Percentiles rank a stretch among this genome's conserved stretches.
Evolutionary conservation across 2,329 filamentous ascomycete genomes (phyloP).

Genomic region (Aspergillus sp.): DNA sequence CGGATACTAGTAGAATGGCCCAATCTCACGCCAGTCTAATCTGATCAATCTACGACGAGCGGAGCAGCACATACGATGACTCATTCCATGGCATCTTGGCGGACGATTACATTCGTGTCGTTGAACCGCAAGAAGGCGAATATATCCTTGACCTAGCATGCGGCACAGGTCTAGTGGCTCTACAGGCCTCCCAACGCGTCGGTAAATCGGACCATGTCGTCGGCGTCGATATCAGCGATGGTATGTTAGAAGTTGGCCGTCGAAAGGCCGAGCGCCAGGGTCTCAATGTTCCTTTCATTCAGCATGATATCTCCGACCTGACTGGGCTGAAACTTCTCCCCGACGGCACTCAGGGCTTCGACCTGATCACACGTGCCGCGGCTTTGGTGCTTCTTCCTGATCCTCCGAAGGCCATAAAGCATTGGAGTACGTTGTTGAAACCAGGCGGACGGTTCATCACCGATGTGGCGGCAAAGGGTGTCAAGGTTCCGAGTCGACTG

Average conservation of each 20-base stretch:
- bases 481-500: conserved; percentile 4
- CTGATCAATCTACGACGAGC: conserved; percentile 7
- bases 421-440: conserved; percentile 4
- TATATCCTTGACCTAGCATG: conserved; percentile 5
- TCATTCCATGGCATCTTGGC: conserved; percentile 3
- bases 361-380: conserved; percentile 7
- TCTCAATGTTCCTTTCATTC: not conserved
- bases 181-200: not conserved
- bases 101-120: conserved; percentile 7
- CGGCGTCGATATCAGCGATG: conserved; percentile 5
- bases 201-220: not conserved
- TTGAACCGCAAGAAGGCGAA: not conserved
- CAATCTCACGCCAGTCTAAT: not conserved
- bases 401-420: not conserved
- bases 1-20: not conserved
- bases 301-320: conserved; percentile 6
- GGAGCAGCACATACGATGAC: conserved; percentile 3
- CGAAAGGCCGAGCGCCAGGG: not conserved
- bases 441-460: conserved; percentile 4
- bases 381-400: conserved; percentile 5
- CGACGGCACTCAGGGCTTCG: not conserved
- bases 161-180: conserved; percentile 3
- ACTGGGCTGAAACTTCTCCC: conserved; percentile 1
- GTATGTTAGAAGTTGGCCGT: conserved; percentile 5
- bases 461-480: conserved; percentile 6